These are phyloP conservation scores for Clavispora santaluciae DNA, from an alignment of 805 yeast genomes.

Conservation along the genomic window DNA sequence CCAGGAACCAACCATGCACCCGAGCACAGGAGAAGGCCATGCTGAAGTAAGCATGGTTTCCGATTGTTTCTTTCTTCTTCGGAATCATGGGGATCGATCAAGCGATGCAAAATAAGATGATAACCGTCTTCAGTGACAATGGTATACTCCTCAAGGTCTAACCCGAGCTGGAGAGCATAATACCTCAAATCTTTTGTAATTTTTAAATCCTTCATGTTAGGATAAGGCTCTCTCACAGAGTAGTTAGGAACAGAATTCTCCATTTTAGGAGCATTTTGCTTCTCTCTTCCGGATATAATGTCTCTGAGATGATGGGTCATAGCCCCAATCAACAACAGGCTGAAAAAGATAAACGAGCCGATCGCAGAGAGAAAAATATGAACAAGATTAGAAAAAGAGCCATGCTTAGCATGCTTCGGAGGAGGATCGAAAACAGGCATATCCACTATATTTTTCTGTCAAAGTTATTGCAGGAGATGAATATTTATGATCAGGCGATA, in stretches of 20 bases:
- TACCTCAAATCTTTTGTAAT: slow-evolving; percentile 49
- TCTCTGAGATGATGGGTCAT: slow-evolving; percentile 27
- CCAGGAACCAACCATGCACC: slow-evolving; percentile 88
- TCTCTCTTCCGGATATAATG: slow-evolving; percentile 26
- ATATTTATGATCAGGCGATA: too few species aligned
- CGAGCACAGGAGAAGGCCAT: slow-evolving; percentile 83
- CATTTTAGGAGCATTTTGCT: slow-evolving; percentile 20
- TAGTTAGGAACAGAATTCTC: slow-evolving; percentile 20
- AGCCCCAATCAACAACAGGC: slow-evolving; percentile 22
- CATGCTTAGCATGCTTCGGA: slow-evolving; percentile 20
- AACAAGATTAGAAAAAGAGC: slow-evolving; percentile 15
- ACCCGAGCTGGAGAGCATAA: slow-evolving; percentile 59
- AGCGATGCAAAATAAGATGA: slow-evolving; percentile 58
- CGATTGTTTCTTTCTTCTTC: slow-evolving; percentile 25
- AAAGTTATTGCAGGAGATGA: too few species aligned
- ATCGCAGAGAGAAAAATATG: slow-evolving; percentile 23
- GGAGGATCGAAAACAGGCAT: slow-evolving; percentile 18
- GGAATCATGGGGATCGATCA: slow-evolving; percentile 46
- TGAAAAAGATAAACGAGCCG: slow-evolving; percentile 26
- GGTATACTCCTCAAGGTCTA: slow-evolving; percentile 54
- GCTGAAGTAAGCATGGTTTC: slow-evolving; percentile 71
- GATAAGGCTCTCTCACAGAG: slow-evolving; percentile 31
- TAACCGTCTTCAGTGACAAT: slow-evolving; percentile 79
- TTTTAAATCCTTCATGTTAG: slow-evolving; percentile 30
- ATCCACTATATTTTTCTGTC: too few species aligned